Base-by-base conservation (phyloP, 805 yeast genomes). In the Ogataea naganishii region DNA sequence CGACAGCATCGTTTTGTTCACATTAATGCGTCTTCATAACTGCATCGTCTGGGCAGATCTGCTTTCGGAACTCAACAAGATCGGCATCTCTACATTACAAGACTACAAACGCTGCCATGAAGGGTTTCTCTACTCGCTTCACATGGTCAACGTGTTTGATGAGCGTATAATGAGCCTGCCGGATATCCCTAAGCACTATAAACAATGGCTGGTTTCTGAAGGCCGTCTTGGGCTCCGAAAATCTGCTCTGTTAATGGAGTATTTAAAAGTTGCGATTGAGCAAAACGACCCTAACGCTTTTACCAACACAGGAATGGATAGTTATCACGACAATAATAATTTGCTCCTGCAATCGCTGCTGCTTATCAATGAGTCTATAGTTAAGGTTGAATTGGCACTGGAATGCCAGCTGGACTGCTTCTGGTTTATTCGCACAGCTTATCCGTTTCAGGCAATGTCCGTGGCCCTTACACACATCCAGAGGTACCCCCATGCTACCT, bases 401-500 rank as follows among this genome's bases (percentile, higher is more conserved):
- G n/a, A 24, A 19, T 31, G 33, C 19, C n/a, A 25, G n/a, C 15
- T 24, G 7, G 23, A 31, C 9, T 26, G 38, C 3, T 18, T 45
- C 19, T 45, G 49, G 49, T 36, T 38, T 26, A 36, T 39, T 16
- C 28, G 49, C 13, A 42, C 33, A 24, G 33, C 47, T 11, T 40
- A 44, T 13, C 49, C 49, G 6, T 44, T 45, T 24, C 48, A 45
- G 15, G 47, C 49, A 6, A 34, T 45, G 39, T 41, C 32, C 11
- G 36, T 45, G n/a, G 37, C 44, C 2, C 25, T 45, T 9, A 34
- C 39, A 10, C 49, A 45, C 27, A 17, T 44, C 5, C 35, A 34
- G 13, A 33, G 31, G 18, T 33, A 24, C 14, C 47, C 49, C 3
- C 14, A 27, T 6, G 14, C 20, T 7, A 12, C 6, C 1, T 15